Conservation (phyloP, 352 stramenopile species). For the Phytophthora syringae region DNA sequence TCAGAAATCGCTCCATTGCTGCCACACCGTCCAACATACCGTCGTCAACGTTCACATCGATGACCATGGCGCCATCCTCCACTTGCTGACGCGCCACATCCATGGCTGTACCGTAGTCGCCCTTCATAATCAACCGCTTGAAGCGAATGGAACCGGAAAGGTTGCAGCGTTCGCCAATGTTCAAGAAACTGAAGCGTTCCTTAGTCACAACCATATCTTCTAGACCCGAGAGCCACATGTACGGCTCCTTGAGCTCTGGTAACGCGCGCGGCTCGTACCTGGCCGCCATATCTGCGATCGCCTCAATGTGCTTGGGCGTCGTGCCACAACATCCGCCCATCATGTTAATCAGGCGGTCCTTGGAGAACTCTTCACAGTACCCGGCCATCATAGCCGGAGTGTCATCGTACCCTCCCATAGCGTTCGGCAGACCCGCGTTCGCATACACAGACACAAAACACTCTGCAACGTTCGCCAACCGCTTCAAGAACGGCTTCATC, state of each 20-base stretch:
- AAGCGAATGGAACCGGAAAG: slow-evolving; percentile 95
- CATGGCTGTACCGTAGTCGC: slow-evolving; percentile 95
- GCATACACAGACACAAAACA: slow-evolving; percentile 98
- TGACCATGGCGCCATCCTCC: slow-evolving; percentile 96
- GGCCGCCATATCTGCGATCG: slow-evolving; percentile 82
- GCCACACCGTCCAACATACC: slow-evolving; percentile 96
- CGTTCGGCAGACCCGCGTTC: slow-evolving; percentile 97
- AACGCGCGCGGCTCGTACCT: slow-evolving; percentile 87
- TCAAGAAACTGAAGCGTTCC: slow-evolving; percentile 95
- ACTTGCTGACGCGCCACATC: slow-evolving; percentile 97
- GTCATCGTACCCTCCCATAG: slow-evolving; percentile 98
- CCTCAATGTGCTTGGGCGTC: slow-evolving; percentile 95
- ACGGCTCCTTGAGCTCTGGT: slow-evolving; percentile 84
- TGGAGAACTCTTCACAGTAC: slow-evolving; percentile 95
- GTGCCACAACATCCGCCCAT: slow-evolving; percentile 97
- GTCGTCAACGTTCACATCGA: slow-evolving; percentile 99
- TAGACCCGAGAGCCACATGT: slow-evolving; percentile 97
- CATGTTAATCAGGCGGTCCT: slow-evolving; percentile 96
- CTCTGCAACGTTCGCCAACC: slow-evolving; percentile 91
- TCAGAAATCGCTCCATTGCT: slow-evolving; percentile 98
- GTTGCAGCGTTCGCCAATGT: slow-evolving; percentile 97
- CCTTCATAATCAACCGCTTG: slow-evolving; percentile 96
- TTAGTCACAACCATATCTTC: slow-evolving; percentile 95
- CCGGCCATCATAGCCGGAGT: slow-evolving; percentile 93
- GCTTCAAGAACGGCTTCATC: slow-evolving; percentile 96